Conservation (phyloP, 2,329 filamentous ascomycete genomes). For the Verticillium isaacii region DNA sequence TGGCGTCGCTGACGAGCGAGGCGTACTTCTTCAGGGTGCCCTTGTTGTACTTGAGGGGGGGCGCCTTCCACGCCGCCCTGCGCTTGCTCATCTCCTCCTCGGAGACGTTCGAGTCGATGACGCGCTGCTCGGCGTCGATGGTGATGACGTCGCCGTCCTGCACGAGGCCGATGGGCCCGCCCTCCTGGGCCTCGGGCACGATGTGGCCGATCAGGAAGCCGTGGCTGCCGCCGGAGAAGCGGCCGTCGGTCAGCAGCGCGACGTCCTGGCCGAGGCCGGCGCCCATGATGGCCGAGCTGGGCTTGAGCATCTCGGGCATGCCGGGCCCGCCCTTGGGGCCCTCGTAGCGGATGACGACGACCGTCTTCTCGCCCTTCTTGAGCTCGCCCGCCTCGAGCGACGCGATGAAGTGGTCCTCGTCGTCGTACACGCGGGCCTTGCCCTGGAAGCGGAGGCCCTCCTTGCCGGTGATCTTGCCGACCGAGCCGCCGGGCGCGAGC, state of each 20-base stretch:
- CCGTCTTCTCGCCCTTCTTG: slow-evolving; percentile 81
- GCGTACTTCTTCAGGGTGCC: slow-evolving; percentile 72
- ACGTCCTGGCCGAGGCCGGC: slow-evolving; percentile 74
- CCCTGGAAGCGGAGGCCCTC: slow-evolving; percentile 81
- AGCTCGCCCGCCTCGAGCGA: slow-evolving; percentile 74
- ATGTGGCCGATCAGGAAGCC: slow-evolving; percentile 87
- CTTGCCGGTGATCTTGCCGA: slow-evolving; percentile 93
- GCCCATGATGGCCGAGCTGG: slow-evolving; percentile 89
- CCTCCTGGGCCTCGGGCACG: slow-evolving; percentile 80
- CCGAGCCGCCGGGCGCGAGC: slow-evolving; percentile 78
- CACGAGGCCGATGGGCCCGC: slow-evolving; percentile 81
- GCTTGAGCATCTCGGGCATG: slow-evolving; percentile 94
- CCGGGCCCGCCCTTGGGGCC: slow-evolving; percentile 90
- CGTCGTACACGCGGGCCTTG: slow-evolving; percentile 77
- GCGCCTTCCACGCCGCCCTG: slow-evolving; percentile 57
- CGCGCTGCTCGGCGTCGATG: slow-evolving; percentile 74
- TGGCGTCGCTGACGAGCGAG: slow-evolving; percentile 51
- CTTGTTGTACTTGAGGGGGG: slow-evolving; percentile 51
- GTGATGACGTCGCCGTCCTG: slow-evolving; percentile 73
- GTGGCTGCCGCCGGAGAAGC: slow-evolving; percentile 78
- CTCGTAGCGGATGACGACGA: slow-evolving; percentile 88
- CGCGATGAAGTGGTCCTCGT: slow-evolving; percentile 74
- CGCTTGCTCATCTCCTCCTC: slow-evolving; percentile 59
- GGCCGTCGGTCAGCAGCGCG: slow-evolving; percentile 68
- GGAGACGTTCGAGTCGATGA: slow-evolving; percentile 62